Percentiles rank a stretch among this genome's conserved stretches.
Conservation (phyloP, 2,329 filamentous ascomycete species). For the Helotiales sp. region DNA sequence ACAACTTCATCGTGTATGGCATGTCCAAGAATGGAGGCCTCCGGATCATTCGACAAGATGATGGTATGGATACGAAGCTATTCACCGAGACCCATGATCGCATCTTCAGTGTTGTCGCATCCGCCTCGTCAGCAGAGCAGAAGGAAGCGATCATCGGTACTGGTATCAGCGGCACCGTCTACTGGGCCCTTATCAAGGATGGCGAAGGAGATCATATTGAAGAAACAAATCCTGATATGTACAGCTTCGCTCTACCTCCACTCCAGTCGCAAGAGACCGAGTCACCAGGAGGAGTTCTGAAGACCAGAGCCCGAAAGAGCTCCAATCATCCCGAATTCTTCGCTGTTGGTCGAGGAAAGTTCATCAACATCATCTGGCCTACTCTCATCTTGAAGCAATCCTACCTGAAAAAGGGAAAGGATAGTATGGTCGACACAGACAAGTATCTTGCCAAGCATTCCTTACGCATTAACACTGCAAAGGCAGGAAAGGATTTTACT, state of each 20-base stretch:
- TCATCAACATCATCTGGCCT: conserved; percentile 85
- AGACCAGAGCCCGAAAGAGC: conserved; percentile 91
- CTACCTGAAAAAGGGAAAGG: conserved; percentile 62
- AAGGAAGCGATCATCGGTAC: conserved; percentile 88
- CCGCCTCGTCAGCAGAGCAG: conserved; percentile 61
- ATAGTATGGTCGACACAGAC: conserved; percentile 79
- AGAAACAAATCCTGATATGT: conserved; percentile 75
- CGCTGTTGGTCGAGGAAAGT: conserved; percentile 92
- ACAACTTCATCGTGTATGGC: conserved; percentile 90
- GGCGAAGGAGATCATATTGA: conserved; percentile 78
- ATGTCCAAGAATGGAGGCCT: conserved; percentile 92
- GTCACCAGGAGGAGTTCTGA: conserved; percentile 85
- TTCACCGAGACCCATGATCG: conserved; percentile 91
- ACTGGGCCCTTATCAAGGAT: conserved; percentile 83
- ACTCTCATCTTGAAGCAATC: conserved; percentile 62
- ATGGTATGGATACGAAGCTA: conserved; percentile 86
- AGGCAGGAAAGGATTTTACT: conserved; percentile 96
- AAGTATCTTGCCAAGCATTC: conserved; percentile 83
- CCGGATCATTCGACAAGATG: conserved; percentile 90
- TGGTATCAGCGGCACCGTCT: conserved; percentile 93
- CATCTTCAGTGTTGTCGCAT: conserved; percentile 90
- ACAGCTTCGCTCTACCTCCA: conserved; percentile 87
- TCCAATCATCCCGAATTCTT: conserved; percentile 91
- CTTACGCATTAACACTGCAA: conserved; percentile 92
- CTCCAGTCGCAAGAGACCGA: conserved; percentile 85